phyloP scores from a whole-genome alignment of 2,329 filamentous ascomycete species.

The Fusarium sp. region DNA sequence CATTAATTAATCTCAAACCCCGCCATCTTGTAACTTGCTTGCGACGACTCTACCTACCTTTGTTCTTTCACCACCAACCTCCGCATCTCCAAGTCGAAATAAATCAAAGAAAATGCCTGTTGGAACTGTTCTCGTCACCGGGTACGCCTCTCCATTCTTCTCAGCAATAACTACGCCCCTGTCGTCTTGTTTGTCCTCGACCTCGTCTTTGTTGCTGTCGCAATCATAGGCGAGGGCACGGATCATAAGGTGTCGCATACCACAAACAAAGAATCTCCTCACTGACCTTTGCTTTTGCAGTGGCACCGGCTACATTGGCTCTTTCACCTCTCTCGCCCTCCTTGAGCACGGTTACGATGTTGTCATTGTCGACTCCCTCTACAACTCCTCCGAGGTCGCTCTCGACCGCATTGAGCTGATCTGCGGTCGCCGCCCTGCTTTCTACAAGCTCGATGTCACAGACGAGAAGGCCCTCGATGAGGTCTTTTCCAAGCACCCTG shows the following conservation, averaged over 20 bases:
- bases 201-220: slow-evolving; percentile 26
- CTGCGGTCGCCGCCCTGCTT: slow-evolving; percentile 84
- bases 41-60: slow-evolving; percentile 19
- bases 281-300: slow-evolving; percentile 60
- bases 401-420: slow-evolving; percentile 96
- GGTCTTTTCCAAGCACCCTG: slow-evolving; percentile 88
- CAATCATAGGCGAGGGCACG: slow-evolving; percentile 18
- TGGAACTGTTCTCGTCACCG: slow-evolving; percentile 90
- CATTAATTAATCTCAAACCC: slow-evolving; percentile 23
- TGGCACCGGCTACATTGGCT: slow-evolving; percentile 99
- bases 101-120: slow-evolving; percentile 71
- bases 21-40: slow-evolving; percentile 29
- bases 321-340: slow-evolving; percentile 91
- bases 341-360: slow-evolving; percentile 96
- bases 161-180: slow-evolving; percentile 25
- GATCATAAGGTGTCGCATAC: slow-evolving; percentile 22
- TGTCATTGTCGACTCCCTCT: slow-evolving; percentile 94
- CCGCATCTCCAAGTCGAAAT: slow-evolving; percentile 29
- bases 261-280: slow-evolving; percentile 22
- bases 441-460: slow-evolving; percentile 89
- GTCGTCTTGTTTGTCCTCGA: slow-evolving; percentile 7
- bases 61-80: slow-evolving; percentile 38
- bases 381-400: slow-evolving; percentile 94
- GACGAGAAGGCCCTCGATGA: slow-evolving; percentile 84
- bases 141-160: slow-evolving; percentile 64